These are phyloP conservation scores for Diaporthe sp. DNA, from an alignment of 2,329 filamentous ascomycete species.

Conservation along the genomic window DNA sequence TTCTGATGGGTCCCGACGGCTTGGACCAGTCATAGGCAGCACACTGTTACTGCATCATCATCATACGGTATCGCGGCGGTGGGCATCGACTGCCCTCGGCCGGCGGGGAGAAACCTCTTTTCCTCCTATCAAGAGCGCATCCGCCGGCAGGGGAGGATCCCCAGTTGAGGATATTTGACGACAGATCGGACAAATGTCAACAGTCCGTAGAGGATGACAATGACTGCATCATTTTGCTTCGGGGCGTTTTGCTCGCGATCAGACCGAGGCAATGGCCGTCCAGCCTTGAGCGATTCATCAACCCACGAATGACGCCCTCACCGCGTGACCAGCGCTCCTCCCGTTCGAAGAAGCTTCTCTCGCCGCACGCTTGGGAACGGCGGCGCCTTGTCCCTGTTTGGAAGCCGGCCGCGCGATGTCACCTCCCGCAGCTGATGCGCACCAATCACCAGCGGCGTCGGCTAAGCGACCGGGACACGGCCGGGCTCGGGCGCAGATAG, in stretches of 20 bases:
- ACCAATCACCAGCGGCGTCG: slow-evolving; percentile 38
- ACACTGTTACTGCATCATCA: neutral
- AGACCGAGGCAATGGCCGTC: slow-evolving; percentile 17
- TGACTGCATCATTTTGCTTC: slow-evolving; percentile 5
- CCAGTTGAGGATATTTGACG: neutral
- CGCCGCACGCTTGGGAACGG: neutral
- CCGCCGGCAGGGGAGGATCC: neutral
- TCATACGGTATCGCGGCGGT: slow-evolving; percentile 14
- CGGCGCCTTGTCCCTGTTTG: neutral
- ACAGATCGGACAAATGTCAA: neutral
- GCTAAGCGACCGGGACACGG: slow-evolving; percentile 6
- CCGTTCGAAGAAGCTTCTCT: slow-evolving; percentile 1
- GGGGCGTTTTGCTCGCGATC: neutral
- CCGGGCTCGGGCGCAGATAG: slow-evolving; percentile 33
- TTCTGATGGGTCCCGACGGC: slow-evolving; percentile 11
- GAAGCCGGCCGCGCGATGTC: slow-evolving; percentile 25
- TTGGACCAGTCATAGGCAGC: slow-evolving; percentile 9
- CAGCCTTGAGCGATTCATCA: neutral
- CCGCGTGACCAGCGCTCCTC: slow-evolving; percentile 5
- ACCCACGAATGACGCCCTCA: slow-evolving; percentile 15
- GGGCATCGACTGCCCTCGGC: slow-evolving; percentile 21
- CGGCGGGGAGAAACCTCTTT: slow-evolving; percentile 33
- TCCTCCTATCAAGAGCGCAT: slow-evolving; percentile 41
- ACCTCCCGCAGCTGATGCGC: slow-evolving; percentile 35
- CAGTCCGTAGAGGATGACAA: neutral